A percentile compares a stretch with the other conserved stretches of the same genome.
These are phyloP conservation scores for Thermochaetoides thermophila DNA, from an alignment of 495 filamentous ascomycete species.

Conservation along the genomic window DNA sequence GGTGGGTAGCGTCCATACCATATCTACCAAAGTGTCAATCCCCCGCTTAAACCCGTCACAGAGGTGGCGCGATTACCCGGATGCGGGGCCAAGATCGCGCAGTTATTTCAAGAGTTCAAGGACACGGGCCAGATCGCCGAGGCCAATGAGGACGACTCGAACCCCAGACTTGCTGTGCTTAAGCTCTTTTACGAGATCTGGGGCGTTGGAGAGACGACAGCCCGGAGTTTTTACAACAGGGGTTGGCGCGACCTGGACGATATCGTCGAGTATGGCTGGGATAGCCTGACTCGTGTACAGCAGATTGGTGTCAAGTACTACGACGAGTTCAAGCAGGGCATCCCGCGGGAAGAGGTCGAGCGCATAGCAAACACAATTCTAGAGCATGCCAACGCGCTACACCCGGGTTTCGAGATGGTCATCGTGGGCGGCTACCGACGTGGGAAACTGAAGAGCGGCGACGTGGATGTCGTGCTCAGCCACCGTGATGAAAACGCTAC, in stretches of 20 bases:
- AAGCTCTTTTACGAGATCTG: slow-evolving; percentile 66
- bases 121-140: slow-evolving; percentile 42
- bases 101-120: slow-evolving; percentile 65
- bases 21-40: neutral
- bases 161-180: slow-evolving; percentile 48
- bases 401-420: slow-evolving; percentile 48
- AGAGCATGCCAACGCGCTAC: slow-evolving; percentile 41
- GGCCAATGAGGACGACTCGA: slow-evolving; percentile 46
- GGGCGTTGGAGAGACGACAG: slow-evolving; percentile 77
- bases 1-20: slow-evolving; percentile 8
- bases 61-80: slow-evolving; percentile 66
- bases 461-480: slow-evolving; percentile 76
- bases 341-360: slow-evolving; percentile 63
- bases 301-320: slow-evolving; percentile 96
- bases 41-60: slow-evolving; percentile 16
- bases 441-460: slow-evolving; percentile 57
- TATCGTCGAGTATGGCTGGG: slow-evolving; percentile 73
- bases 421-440: slow-evolving; percentile 78
- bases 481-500: slow-evolving; percentile 60
- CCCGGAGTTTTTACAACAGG: slow-evolving; percentile 69
- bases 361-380: slow-evolving; percentile 47
- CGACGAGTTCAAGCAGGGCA: slow-evolving; percentile 61
- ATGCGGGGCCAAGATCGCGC: slow-evolving; percentile 66
- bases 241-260: slow-evolving; percentile 65
- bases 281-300: slow-evolving; percentile 55